Evolutionary conservation across 2,329 filamentous ascomycete species (phyloP).

Genomic region (Penicillium occitanis): DNA sequence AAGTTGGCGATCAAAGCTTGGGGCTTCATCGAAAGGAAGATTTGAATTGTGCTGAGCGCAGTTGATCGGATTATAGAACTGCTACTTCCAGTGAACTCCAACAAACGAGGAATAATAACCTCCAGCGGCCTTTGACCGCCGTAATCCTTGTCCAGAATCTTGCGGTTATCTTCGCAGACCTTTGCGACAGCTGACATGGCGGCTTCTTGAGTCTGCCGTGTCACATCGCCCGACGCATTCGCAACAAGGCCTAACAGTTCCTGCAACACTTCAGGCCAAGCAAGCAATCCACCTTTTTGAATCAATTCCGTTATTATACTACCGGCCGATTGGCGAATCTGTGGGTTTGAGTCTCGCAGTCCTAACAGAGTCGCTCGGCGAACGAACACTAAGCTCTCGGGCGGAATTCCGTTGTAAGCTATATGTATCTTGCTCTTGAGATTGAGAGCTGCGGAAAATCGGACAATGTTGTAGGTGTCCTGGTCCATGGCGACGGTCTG

Average conservation of each 20-base stretch:
- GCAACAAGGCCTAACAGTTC: conserved; percentile 76
- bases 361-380: conserved; percentile 75
- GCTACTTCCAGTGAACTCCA: conserved; percentile 77
- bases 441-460: conserved; percentile 87
- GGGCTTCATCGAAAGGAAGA: conserved; percentile 84
- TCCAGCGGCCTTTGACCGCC: conserved; percentile 84
- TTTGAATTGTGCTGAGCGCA: conserved; percentile 81
- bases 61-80: conserved; percentile 75
- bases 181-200: conserved; percentile 91
- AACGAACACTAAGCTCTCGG: conserved; percentile 71
- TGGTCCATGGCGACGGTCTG: conserved; percentile 58
- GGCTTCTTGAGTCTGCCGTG: conserved; percentile 78
- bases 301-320: conserved; percentile 94
- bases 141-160: conserved; percentile 80
- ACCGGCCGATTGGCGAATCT: conserved; percentile 85
- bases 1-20: conserved; percentile 78
- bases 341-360: conserved; percentile 75
- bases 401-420: conserved; percentile 72
- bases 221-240: conserved; percentile 67
- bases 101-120: conserved; percentile 84
- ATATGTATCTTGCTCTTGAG: conserved; percentile 88
- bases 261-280: conserved; percentile 87
- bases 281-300: conserved; percentile 76
- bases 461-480: conserved; percentile 70
- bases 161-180: conserved; percentile 95